Base-by-base conservation (phyloP, 257 asterid genomes). In the Perilla frutescens region DNA sequence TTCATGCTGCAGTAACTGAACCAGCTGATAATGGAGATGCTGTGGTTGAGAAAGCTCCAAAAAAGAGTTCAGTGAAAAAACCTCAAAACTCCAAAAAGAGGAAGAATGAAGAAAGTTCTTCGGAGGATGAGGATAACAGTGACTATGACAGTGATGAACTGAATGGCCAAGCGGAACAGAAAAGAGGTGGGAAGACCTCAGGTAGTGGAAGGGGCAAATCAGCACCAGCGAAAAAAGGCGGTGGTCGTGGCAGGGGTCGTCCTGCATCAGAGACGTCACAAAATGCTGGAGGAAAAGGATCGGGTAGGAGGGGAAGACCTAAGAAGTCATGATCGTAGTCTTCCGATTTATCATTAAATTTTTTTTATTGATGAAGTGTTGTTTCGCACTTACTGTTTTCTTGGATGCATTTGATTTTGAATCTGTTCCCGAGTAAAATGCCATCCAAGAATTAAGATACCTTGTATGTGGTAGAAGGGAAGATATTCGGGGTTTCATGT, bases 301-400 rank as follows among this genome's bases (percentile, higher is more conserved):
- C 89, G 0, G 96, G 97, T 29, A 83, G 76, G 83, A 81, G 96
- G 64, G 98, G 98, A 72, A 78, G 96, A 62, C 96, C 97, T 3
- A 80, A 76, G 80, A 89, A 88, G 71, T 45, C 86, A 36, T 84
- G 76, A 87, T 47, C 43, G 1, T 5, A 14, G 63, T 59, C 79
- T 64, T 47, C 74, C 74, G 47, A 6, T 67, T 70, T 59, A 47
- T 36, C 3, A 53, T 5, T 20, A 20, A 31, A 77, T 50, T 14
- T 65, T 48, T 54, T 65, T 8, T 8, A 48, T 71, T 58, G 37
- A 48, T 15, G 69, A 64, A 50, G 66, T 73, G 79, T 4, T 85
- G 75, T 67, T 49, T 43, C 48, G 31, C 48, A 56, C 55, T 48
- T 40, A 71, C 60, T 47, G 59, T 79, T 72, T 75, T 61, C 57